Conservation (phyloP, 1,139 yeast genomes). For the Komagataea norvegica region DNA sequence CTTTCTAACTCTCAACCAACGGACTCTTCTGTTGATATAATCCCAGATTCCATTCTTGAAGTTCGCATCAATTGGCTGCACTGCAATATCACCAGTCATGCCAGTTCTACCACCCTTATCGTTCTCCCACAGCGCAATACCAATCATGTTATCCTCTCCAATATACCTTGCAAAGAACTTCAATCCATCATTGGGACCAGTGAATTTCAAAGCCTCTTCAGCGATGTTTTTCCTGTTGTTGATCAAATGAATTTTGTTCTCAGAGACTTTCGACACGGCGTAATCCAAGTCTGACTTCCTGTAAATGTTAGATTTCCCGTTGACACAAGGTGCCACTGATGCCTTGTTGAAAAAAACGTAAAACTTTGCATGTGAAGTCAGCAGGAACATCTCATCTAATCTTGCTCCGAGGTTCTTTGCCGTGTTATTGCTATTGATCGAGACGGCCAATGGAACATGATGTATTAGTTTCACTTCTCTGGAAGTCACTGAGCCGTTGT, state of each 20-base stretch:
- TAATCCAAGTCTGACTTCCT: constrained; percentile 62
- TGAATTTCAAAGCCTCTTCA: constrained; percentile 19
- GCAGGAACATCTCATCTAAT: constrained; percentile 80
- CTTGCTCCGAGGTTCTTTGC: constrained; percentile 50
- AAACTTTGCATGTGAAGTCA: constrained; percentile 81
- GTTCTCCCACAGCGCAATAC: constrained; percentile 72
- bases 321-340: constrained; percentile 85
- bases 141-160: constrained; percentile 94
- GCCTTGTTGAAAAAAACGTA: constrained; percentile 72
- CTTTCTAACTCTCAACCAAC: constrained; percentile 88
- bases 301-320: constrained; percentile 85
- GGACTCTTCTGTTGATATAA: constrained; percentile 61
- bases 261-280: constrained; percentile 44
- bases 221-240: constrained; percentile 30
- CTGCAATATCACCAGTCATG: constrained; percentile 70
- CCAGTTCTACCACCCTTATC: constrained; percentile 69
- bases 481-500: constrained; percentile 41
- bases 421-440: constrained; percentile 27
- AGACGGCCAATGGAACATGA: constrained; percentile 69
- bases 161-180: constrained; percentile 74
- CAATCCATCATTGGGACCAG: constrained; percentile 35
- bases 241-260: constrained; percentile 24
- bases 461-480: constrained; percentile 67
- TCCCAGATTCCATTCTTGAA: constrained; percentile 39
- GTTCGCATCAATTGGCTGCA: constrained; percentile 66